Base-by-base conservation (phyloP, 2,329 filamentous ascomycete species). In the Lasiodiplodia sp. region DNA sequence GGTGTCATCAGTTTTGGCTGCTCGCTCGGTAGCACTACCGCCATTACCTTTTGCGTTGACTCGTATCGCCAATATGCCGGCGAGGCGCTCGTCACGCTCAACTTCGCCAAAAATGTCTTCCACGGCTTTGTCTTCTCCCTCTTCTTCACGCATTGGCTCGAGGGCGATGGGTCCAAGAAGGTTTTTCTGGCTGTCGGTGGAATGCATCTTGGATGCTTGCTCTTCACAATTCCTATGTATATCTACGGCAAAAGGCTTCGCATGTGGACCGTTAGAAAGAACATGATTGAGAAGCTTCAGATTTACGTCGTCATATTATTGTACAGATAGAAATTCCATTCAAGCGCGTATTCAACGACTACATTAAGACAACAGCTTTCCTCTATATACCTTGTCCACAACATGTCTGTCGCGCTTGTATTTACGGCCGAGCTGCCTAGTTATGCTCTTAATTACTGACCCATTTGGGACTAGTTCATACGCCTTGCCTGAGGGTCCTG, bases 11-110 rank as follows among this genome's bases (percentile, higher is more conserved):
- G 92, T 0, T 97, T 98, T 75, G 95, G 95, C 0, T 97, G 95
- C 80, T 92, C 91, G 3, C 85, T 98, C 1, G 95, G 93, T 0
- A 94, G 91, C 34, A 97, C 95, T 0, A 98, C 94, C 0, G 86
- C 93, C 21, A 97, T 98, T 75, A 97, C 95, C 0, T 98, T 97
- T 75, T 94, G 92, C 66, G 93, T 98, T 7, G 95, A 98, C 80
- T 94, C 91, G 72, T 97, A 98, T 79, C 87, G 94, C 12, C 91
- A 96, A 75, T 97, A 97, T 78, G 95, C 95, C 0, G 94, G 94
- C 21, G 95, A 98, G 80, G 94, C 95, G 2, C 85, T 98, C 38
- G 96, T 98, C 14, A 97, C 95, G 23, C 84, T 98, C 72, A 98
- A 97, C 76, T 96, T 97, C 76, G 89, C 89, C 81, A 98, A 98